Percentiles rank a stretch among this genome's conserved stretches.
Evolutionary conservation across 768 basidiomycete species (phyloP).

Genomic region (Candolleomyces aberdarensis): DNA sequence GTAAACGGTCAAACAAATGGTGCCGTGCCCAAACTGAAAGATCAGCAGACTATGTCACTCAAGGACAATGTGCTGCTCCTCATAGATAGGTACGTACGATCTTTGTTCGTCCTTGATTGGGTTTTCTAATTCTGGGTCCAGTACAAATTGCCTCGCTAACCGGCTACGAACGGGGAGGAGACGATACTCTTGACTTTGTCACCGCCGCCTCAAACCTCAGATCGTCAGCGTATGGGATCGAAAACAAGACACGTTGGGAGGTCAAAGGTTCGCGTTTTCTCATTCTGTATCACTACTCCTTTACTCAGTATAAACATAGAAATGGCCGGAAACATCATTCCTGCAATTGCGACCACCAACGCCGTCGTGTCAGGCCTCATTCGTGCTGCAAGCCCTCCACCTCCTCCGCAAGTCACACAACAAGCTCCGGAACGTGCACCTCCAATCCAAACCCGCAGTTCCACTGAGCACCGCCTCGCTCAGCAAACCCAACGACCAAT

Average conservation of each 20-base stretch:
- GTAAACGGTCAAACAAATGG: slow-evolving; percentile 26
- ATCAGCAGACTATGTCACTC: slow-evolving; percentile 75
- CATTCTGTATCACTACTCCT: not conserved
- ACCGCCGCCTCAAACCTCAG: slow-evolving; percentile 93
- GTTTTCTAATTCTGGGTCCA: not conserved
- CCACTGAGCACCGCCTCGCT: slow-evolving; percentile 72
- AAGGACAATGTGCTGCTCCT: slow-evolving; percentile 85
- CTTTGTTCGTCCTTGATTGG: not conserved
- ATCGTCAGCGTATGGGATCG: slow-evolving; percentile 86
- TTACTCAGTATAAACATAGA: slow-evolving; percentile 44
- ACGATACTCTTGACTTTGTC: slow-evolving; percentile 94
- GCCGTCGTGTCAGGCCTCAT: slow-evolving; percentile 95
- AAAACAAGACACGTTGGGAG: slow-evolving; percentile 89
- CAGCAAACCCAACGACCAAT: slow-evolving; percentile 68
- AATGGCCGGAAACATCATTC: slow-evolving; percentile 99
- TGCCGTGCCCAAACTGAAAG: slow-evolving; percentile 52
- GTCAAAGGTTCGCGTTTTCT: slow-evolving; percentile 70
- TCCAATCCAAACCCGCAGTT: slow-evolving; percentile 73
- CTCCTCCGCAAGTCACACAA: slow-evolving; percentile 66
- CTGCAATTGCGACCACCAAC: slow-evolving; percentile 98
- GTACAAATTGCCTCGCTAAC: slow-evolving; percentile 74
- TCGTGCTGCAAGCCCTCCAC: slow-evolving; percentile 90
- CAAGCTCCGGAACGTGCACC: slow-evolving; percentile 69
- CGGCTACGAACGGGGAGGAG: slow-evolving; percentile 64
- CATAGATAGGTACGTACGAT: slow-evolving; percentile 62